A percentile compares a stretch with the other conserved stretches of the same genome.
Conservation (phyloP, 2,329 filamentous ascomycete species). For the Aureobasidium sp. region DNA sequence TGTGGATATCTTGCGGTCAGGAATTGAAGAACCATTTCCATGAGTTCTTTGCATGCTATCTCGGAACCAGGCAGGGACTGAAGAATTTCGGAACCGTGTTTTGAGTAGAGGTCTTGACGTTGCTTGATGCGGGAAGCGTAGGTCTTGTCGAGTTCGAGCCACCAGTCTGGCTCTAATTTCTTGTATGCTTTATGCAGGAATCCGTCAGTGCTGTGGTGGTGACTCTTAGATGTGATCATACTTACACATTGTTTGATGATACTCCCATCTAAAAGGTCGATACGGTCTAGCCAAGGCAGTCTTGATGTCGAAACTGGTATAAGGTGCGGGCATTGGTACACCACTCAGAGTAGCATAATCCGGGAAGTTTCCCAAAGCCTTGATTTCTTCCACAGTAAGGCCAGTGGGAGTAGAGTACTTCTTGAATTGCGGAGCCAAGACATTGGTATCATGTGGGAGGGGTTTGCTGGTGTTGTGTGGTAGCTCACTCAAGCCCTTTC, state of each 20-base stretch:
- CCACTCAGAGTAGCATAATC: slow-evolving; percentile 69
- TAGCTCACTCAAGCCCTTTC: slow-evolving; percentile 20
- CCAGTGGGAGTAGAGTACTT: slow-evolving; percentile 50
- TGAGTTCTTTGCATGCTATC: slow-evolving; percentile 72
- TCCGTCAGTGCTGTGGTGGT: background rate
- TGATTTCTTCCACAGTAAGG: slow-evolving; percentile 62
- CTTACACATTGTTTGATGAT: slow-evolving; percentile 88
- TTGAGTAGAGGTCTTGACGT: slow-evolving; percentile 54
- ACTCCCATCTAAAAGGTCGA: slow-evolving; percentile 72
- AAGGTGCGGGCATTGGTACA: slow-evolving; percentile 59
- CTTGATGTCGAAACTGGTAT: slow-evolving; percentile 57
- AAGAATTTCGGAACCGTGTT: slow-evolving; percentile 57
- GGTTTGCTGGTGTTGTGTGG: slow-evolving; percentile 17
- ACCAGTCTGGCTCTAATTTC: slow-evolving; percentile 75
- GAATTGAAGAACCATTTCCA: slow-evolving; percentile 80
- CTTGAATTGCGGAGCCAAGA: slow-evolving; percentile 16
- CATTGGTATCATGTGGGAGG: slow-evolving; percentile 18
- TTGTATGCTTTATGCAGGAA: slow-evolving; percentile 50
- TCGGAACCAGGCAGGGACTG: slow-evolving; percentile 65
- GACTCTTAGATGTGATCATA: slow-evolving; percentile 14
- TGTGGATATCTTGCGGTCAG: slow-evolving; percentile 27
- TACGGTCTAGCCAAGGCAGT: slow-evolving; percentile 67
- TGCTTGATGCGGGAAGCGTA: slow-evolving; percentile 61
- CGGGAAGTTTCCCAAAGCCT: slow-evolving; percentile 65
- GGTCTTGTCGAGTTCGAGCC: slow-evolving; percentile 75